Conservation (phyloP, 352 stramenopile species). For the Globisporangium polare region DNA sequence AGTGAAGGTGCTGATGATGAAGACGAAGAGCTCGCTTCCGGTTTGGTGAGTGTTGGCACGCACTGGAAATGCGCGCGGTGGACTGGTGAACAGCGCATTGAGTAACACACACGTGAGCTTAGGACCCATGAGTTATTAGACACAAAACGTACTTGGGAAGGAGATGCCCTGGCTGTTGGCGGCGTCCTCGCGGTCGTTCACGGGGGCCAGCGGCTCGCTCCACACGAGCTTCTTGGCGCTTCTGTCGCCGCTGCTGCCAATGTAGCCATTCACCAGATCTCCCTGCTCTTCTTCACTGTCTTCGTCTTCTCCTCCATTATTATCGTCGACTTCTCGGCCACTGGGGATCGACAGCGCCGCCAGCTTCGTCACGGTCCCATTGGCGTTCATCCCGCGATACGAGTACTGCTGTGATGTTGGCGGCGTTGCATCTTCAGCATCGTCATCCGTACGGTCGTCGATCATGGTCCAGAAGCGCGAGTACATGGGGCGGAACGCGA, state of each 20-base stretch:
- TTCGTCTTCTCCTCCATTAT: not conserved
- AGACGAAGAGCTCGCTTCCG: not conserved
- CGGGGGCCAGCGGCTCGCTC: conserved; percentile 45
- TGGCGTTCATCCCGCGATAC: conserved; percentile 20
- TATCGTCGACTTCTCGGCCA: not conserved
- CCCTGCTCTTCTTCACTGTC: not conserved
- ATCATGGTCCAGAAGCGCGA: conserved; percentile 44
- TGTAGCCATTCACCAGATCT: conserved; percentile 9
- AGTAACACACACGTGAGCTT: too few relatives aligned
- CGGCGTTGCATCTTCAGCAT: not conserved
- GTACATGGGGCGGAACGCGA: conserved; percentile 25
- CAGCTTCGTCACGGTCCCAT: conserved; percentile 15
- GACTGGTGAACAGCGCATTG: conserved; percentile 20
- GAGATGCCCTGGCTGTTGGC: conserved; percentile 39
- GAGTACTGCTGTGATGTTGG: conserved; percentile 15
- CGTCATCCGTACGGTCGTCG: not conserved
- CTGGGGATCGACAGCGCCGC: conserved; percentile 8
- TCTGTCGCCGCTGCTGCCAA: not conserved
- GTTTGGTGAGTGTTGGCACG: conserved; percentile 4
- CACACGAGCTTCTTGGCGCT: conserved; percentile 16
- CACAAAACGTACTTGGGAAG: conserved; percentile 58
- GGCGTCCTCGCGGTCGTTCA: conserved; percentile 26
- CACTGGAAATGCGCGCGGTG: conserved; percentile 38
- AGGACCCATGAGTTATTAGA: too few relatives aligned
- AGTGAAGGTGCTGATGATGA: not conserved